These are phyloP conservation scores for Senna siamea DNA, from an alignment of 306 rosid species.

Conservation along the genomic window DNA sequence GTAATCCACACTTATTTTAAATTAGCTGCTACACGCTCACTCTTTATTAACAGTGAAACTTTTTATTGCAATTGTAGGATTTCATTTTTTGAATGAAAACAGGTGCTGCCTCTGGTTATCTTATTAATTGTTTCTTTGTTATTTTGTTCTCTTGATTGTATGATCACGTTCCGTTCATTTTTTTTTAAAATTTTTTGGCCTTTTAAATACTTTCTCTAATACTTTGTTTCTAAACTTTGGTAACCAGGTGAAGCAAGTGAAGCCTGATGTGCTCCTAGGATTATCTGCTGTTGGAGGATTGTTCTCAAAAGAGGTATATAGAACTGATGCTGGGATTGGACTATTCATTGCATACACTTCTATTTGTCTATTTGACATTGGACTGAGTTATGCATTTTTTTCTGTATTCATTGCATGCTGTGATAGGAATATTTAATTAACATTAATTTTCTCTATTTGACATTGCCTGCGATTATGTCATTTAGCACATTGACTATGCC, in stretches of 20 bases:
- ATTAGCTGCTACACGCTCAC: not conserved
- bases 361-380: too few relatives aligned
- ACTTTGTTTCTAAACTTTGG: conserved; percentile 39
- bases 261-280: conserved; percentile 99
- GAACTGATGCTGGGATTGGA: conserved; percentile 29
- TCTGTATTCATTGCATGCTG: too few relatives aligned
- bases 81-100: not conserved
- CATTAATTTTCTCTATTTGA: too few relatives aligned
- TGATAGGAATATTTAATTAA: too few relatives aligned
- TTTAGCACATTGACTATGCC: too few relatives aligned
- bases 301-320: conserved; percentile 86
- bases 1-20: not conserved
- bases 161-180: not conserved
- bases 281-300: conserved; percentile 98
- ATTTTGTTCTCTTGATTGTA: conserved; percentile 12
- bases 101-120: not conserved
- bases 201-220: conserved; percentile 17
- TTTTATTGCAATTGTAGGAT: too few relatives aligned
- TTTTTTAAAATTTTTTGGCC: not conserved
- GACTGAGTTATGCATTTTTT: too few relatives aligned
- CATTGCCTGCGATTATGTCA: too few relatives aligned
- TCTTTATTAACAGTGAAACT: too few relatives aligned
- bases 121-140: not conserved
- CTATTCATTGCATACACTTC: too few relatives aligned
- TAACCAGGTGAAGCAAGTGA: conserved; percentile 83